phyloP scores from a whole-genome alignment of 2,329 filamentous ascomycete genomes.

The Sarocladiaceae sp. region DNA sequence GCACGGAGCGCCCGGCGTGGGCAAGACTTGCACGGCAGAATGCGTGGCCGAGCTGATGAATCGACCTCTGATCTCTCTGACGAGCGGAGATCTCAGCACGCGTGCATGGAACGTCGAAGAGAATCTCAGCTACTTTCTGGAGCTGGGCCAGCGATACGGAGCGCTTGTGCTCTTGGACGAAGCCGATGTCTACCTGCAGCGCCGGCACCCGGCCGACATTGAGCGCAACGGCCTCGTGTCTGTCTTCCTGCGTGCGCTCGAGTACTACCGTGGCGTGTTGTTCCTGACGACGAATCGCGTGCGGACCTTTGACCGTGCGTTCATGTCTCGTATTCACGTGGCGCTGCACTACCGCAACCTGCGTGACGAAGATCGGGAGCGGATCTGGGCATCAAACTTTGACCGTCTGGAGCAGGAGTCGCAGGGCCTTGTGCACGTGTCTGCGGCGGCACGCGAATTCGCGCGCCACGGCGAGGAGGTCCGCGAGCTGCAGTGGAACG shows the following conservation, averaged over 20 bases:
- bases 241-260: conserved; percentile 42
- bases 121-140: conserved; percentile 40
- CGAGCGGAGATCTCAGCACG: conserved; percentile 41
- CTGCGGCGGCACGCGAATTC: conserved; percentile 32
- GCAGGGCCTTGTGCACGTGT: conserved; percentile 28
- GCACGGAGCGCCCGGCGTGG: conserved; percentile 47
- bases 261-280: conserved; percentile 44
- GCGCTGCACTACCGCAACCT: conserved; percentile 39
- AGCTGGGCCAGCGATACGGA: conserved; percentile 41
- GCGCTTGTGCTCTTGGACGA: conserved; percentile 52
- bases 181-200: conserved; percentile 54
- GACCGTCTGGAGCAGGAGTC: conserved; percentile 38
- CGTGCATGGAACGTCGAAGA: conserved; percentile 31
- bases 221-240: conserved; percentile 41
- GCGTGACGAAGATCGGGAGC: conserved; percentile 32
- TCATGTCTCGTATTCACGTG: conserved; percentile 43
- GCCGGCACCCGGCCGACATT: conserved; percentile 37
- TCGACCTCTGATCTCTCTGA: conserved; percentile 45
- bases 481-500: conserved; percentile 33
- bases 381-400: conserved; percentile 40
- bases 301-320: conserved; percentile 39
- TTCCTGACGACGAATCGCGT: conserved; percentile 47
- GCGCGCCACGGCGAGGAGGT: conserved; percentile 31
- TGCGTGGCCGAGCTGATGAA: conserved; percentile 45
- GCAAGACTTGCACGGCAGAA: conserved; percentile 52